Percentiles rank a stretch among this genome's conserved stretches.
These are phyloP conservation scores for Hypoxylon lienhwacheense DNA, from an alignment of 495 filamentous ascomycete species.

Conservation along the genomic window DNA sequence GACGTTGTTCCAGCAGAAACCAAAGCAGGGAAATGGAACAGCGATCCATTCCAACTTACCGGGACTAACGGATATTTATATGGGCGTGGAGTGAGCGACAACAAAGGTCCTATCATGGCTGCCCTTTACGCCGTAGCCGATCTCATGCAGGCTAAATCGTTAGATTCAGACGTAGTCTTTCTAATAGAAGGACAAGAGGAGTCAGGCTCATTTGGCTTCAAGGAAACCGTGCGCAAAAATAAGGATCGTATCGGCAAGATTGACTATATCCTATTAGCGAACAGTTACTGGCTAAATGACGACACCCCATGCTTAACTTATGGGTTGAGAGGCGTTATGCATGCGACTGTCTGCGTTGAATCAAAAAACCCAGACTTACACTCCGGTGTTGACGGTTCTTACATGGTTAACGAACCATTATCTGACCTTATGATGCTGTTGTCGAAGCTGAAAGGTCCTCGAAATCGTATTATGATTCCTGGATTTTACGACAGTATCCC, in stretches of 20 bases:
- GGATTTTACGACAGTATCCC: slow-evolving; percentile 86
- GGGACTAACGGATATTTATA: slow-evolving; percentile 93
- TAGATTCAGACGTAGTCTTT: slow-evolving; percentile 87
- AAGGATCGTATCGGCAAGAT: slow-evolving; percentile 85
- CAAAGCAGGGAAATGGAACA: slow-evolving; percentile 74
- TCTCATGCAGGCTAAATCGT: slow-evolving; percentile 70
- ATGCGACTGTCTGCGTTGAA: slow-evolving; percentile 84
- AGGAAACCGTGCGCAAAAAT: slow-evolving; percentile 71
- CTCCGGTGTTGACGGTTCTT: slow-evolving; percentile 91
- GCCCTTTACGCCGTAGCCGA: slow-evolving; percentile 92
- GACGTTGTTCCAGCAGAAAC: slow-evolving; percentile 95
- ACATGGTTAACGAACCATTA: slow-evolving; percentile 82
- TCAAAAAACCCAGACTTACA: slow-evolving; percentile 88
- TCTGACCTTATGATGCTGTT: slow-evolving; percentile 86
- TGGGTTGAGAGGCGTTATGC: slow-evolving; percentile 89
- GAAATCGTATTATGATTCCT: slow-evolving; percentile 64
- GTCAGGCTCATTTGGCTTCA: slow-evolving; percentile 87
- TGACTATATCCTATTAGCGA: slow-evolving; percentile 91
- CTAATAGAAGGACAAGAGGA: slow-evolving; percentile 97
- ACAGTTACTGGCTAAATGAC: slow-evolving; percentile 98
- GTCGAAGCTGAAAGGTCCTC: slow-evolving; percentile 70
- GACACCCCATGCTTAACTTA: slow-evolving; percentile 94
- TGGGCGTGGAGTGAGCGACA: slow-evolving; percentile 94
- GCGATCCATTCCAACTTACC: slow-evolving; percentile 81
- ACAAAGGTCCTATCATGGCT: slow-evolving; percentile 93